Base-by-base conservation (phyloP, 2,329 filamentous ascomycete species). In the Pestalotiopsis sp. region DNA sequence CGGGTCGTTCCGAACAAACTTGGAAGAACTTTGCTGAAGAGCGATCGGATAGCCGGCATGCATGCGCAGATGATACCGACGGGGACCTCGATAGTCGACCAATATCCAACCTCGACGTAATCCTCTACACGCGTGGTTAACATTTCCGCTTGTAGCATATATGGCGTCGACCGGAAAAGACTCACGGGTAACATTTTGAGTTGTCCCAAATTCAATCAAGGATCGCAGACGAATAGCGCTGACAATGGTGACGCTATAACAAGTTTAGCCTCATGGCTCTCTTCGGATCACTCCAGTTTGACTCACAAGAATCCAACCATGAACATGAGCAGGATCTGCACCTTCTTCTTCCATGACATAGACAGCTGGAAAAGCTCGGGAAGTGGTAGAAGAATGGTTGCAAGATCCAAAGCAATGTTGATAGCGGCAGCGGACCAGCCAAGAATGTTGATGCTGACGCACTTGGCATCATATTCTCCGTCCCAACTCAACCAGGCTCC, bases 291-390 rank as follows among this genome's bases (percentile, higher is more conserved):
- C 27, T 14, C 13, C 12, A 7, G 17, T 36, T 9, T 36, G 52
- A 69, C 75, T 67, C 67, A 77, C 76, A 79, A 78, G 69, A 79
- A 77, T 41, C 78, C 78, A 13, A 80, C 72, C 67, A 75, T 73
- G 70, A 80, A 80, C 77, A 79, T 80, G 56, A 75, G 66, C n/a
- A 80, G 70, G 38, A 80, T 77, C 67, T 78, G 78, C 2, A 75
- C 57, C 70, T 76, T 79, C 70, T 78, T 79, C 59, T 69, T 74
- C 66, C 69, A 52, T 5, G 78, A 79, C 68, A 78, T 69, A 20
- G 73, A 75, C 0, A 80, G 70, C 11, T 67, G 70, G 65, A 73
- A 73, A 13, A 80, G 68, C 61, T 75, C 70, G 2, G 78, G 77
- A 4, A 80, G 70, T 9, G 78, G 78, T 17, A 81, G 71, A 4